phyloP scores from a whole-genome alignment of 2,329 filamentous ascomycete genomes.

The Paecilomyces sp. region DNA sequence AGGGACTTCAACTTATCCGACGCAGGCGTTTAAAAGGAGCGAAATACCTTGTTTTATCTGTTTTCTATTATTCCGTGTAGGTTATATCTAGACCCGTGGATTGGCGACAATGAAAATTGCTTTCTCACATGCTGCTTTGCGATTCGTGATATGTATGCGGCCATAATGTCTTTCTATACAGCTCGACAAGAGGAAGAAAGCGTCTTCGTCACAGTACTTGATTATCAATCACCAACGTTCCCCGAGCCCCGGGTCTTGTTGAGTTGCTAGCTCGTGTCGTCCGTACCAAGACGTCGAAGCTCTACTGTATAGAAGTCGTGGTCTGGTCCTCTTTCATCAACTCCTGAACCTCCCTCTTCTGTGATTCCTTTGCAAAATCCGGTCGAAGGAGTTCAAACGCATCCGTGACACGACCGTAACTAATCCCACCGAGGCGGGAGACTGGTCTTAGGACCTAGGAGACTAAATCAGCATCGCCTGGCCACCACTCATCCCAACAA shows the following conservation, averaged over 20 bases:
- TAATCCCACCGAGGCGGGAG: conserved; percentile 75
- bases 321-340: neutral
- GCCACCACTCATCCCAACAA: neutral
- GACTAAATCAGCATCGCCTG: neutral
- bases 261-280: neutral
- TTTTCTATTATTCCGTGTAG: neutral
- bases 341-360: neutral
- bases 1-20: too few species aligned
- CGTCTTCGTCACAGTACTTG: neutral
- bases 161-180: neutral
- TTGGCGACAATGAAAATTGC: neutral
- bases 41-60: neutral
- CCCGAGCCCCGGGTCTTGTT: neutral
- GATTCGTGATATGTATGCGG: neutral
- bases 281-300: neutral
- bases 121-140: neutral
- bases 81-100: conserved; percentile 5
- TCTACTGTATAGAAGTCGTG: neutral
- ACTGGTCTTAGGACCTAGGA: conserved; percentile 61
- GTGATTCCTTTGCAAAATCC: conserved; percentile 13
- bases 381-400: conserved; percentile 63
- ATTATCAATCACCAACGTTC: too few species aligned
- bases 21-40: neutral
- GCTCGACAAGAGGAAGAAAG: neutral
- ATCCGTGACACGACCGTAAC: conserved; percentile 66